Evolutionary conservation across 768 basidiomycete species (phyloP).

Genomic region (Kwoniella sp.): DNA sequence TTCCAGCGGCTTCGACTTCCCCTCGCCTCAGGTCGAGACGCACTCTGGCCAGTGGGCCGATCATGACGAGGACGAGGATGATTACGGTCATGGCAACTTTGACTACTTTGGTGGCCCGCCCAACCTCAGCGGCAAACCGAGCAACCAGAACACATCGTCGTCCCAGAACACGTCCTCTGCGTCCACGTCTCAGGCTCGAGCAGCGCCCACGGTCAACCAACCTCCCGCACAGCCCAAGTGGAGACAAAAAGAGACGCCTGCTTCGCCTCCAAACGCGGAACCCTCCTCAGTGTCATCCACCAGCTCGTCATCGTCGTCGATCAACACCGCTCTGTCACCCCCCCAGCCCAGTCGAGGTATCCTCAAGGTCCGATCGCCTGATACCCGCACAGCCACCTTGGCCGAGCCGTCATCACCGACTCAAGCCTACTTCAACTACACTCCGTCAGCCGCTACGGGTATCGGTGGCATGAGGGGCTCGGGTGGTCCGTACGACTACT

Average conservation of each 20-base stretch:
- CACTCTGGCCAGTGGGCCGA: slow-evolving; percentile 43
- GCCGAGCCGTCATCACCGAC: slow-evolving; percentile 35
- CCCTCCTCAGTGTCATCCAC: slow-evolving; percentile 50
- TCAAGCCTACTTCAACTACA: slow-evolving; percentile 48
- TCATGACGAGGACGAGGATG: slow-evolving; percentile 52
- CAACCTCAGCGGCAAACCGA: slow-evolving; percentile 55
- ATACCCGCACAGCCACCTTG: slow-evolving; percentile 2
- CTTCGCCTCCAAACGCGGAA: slow-evolving; percentile 12
- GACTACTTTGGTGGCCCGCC: slow-evolving; percentile 63
- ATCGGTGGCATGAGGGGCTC: slow-evolving; percentile 44
- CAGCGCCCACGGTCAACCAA: slow-evolving; percentile 29
- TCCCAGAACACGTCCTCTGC: too few species aligned
- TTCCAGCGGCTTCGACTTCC: slow-evolving; percentile 36
- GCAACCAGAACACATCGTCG: slow-evolving; percentile 48
- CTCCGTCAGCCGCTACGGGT: slow-evolving; percentile 49
- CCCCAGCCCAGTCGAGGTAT: slow-evolving; percentile 44
- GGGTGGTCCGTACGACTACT: slow-evolving; percentile 12
- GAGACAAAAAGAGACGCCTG: slow-evolving; percentile 14
- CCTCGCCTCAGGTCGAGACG: slow-evolving; percentile 37
- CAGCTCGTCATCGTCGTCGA: slow-evolving; percentile 36
- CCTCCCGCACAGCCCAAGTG: slow-evolving; percentile 37
- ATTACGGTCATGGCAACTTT: slow-evolving; percentile 52
- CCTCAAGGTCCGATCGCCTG: slow-evolving; percentile 47
- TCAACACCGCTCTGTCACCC: slow-evolving; percentile 7
- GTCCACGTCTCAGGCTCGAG: slow-evolving; percentile 4